Conservation (phyloP, 106 monocot genomes). For the Dactylorhiza incarnata region DNA sequence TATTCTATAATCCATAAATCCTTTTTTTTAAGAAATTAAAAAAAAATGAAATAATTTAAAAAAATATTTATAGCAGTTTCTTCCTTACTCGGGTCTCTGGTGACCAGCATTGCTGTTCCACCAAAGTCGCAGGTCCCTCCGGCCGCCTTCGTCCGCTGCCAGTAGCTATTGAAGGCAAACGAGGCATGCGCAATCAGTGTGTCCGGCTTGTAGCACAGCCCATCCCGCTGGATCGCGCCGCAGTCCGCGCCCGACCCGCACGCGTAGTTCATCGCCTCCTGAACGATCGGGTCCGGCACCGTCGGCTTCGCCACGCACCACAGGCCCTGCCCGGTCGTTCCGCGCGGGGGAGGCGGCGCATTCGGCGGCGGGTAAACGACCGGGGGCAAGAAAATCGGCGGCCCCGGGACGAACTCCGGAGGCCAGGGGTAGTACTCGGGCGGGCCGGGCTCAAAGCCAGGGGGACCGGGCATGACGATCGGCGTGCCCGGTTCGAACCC, state of each 20-base stretch:
- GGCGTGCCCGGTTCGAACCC: not conserved
- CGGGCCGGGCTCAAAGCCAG: slow-evolving; percentile 11
- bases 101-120: slow-evolving; percentile 53
- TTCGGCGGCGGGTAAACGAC: slow-evolving; percentile 46
- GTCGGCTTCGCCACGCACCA: slow-evolving; percentile 82
- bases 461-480: not conserved
- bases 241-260: slow-evolving; percentile 71
- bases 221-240: slow-evolving; percentile 42
- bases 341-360: slow-evolving; percentile 18
- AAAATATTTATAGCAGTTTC: too few species aligned
- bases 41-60: too few species aligned
- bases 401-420: slow-evolving; percentile 24
- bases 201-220: slow-evolving; percentile 53
- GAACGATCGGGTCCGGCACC: slow-evolving; percentile 64
- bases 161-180: slow-evolving; percentile 74
- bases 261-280: slow-evolving; percentile 73
- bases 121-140: slow-evolving; percentile 75
- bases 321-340: not conserved
- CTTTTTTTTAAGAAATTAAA: too few species aligned
- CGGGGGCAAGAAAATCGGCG: slow-evolving; percentile 39
- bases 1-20: too few species aligned
- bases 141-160: slow-evolving; percentile 44
- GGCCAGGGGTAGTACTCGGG: slow-evolving; percentile 20
- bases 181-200: slow-evolving; percentile 59
- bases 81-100: slow-evolving; percentile 52